Evolutionary conservation across 2,329 filamentous ascomycete genomes (phyloP).

Genomic region (Nemania sp.): DNA sequence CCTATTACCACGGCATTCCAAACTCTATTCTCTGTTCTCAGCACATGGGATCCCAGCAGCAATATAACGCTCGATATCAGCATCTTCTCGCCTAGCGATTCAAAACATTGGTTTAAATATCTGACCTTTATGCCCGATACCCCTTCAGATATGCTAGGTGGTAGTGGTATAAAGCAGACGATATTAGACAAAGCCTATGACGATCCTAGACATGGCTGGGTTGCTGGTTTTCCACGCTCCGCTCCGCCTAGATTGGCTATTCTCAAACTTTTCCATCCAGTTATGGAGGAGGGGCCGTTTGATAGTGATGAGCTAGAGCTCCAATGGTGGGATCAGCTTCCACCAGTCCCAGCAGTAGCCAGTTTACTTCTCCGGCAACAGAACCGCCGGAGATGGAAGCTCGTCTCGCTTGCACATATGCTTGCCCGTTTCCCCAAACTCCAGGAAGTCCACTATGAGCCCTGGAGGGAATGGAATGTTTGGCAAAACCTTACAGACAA

Average conservation of each 20-base stretch:
- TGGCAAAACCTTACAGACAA: constrained; percentile 10
- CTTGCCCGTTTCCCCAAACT: constrained; percentile 39
- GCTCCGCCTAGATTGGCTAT: constrained; percentile 25
- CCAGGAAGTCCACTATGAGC: constrained; percentile 41
- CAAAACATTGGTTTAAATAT: constrained; percentile 45
- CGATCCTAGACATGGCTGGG: constrained; percentile 34
- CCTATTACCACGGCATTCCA: no score
- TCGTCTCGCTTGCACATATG: constrained; percentile 36
- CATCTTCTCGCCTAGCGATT: constrained; percentile 45
- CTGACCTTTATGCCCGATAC: constrained; percentile 37
- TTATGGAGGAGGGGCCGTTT: constrained; percentile 33
- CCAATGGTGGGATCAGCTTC: constrained; percentile 37
- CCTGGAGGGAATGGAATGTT: constrained; percentile 39
- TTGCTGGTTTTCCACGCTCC: constrained; percentile 17
- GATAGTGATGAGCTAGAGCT: constrained; percentile 29
- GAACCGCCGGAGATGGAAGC: constrained; percentile 41
- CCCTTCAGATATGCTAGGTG: constrained; percentile 16
- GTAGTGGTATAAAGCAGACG: constrained; percentile 5
- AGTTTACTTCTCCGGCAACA: constrained; percentile 41
- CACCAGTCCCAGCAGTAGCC: constrained; percentile 37
- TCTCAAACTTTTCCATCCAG: constrained; percentile 30
- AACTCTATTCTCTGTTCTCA: constrained; percentile 40
- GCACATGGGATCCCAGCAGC: constrained; percentile 40
- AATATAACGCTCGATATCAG: constrained; percentile 45
- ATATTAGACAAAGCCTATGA: constrained; percentile 16